Percentiles rank a stretch among this genome's conserved stretches.
These are phyloP conservation scores for Amaranthus hypochondriacus DNA, from an alignment of 148 eudicot species.

Conservation along the genomic window DNA sequence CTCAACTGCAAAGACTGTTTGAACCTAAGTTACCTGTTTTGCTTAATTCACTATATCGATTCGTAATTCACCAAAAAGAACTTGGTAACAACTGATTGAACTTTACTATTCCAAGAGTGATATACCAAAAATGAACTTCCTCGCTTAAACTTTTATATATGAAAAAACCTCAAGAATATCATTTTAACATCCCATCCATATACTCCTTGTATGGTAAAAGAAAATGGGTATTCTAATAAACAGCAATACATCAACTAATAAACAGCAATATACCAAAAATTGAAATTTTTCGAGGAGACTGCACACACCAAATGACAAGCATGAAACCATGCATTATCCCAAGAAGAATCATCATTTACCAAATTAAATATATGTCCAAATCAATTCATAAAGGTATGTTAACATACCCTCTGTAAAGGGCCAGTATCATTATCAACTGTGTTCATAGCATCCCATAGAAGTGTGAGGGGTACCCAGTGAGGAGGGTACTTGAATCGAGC, in stretches of 20 bases:
- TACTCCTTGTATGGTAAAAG: not conserved
- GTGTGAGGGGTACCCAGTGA: conserved; percentile 51
- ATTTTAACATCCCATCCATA: not conserved
- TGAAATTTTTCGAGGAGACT: not conserved
- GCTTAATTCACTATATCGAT: too few species aligned
- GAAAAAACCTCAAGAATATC: not conserved
- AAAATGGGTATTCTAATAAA: not conserved
- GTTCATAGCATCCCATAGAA: conserved; percentile 56
- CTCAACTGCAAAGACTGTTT: not conserved
- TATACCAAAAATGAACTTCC: not conserved
- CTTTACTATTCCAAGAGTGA: not conserved
- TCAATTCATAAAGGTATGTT: not conserved
- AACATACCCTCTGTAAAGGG: conserved; percentile 39
- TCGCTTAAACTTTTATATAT: too few species aligned
- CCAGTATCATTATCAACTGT: conserved; percentile 40
- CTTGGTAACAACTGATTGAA: not conserved
- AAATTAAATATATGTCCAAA: too few species aligned
- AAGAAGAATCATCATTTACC: too few species aligned
- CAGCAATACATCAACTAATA: not conserved
- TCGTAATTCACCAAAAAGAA: too few species aligned
- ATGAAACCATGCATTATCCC: too few species aligned
- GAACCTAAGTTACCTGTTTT: too few species aligned
- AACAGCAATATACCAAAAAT: not conserved
- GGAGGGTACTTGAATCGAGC: conserved; percentile 55
- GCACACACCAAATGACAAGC: too few species aligned